Conservation (phyloP, 495 filamentous ascomycete species). For the Cenococcum geophilum region DNA sequence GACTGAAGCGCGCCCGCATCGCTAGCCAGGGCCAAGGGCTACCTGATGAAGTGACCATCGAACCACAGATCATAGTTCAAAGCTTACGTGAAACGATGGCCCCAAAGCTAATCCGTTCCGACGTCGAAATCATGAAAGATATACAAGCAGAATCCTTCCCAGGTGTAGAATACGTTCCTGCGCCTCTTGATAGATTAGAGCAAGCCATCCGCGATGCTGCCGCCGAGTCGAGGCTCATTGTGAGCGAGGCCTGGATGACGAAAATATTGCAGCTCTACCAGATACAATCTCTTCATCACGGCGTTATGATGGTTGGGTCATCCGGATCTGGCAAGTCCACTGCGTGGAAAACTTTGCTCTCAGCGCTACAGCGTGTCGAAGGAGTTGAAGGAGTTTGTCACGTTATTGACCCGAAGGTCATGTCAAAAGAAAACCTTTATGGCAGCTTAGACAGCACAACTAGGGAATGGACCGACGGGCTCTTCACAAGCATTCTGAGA, state of each 20-base stretch:
- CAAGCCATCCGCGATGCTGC: slow-evolving; percentile 77
- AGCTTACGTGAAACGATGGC: slow-evolving; percentile 98
- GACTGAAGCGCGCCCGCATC: slow-evolving; percentile 81
- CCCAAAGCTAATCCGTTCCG: slow-evolving; percentile 85
- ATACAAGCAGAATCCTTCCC: slow-evolving; percentile 88
- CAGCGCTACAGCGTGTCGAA: slow-evolving; percentile 86
- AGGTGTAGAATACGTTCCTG: slow-evolving; percentile 85
- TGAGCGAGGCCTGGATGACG: slow-evolving; percentile 91
- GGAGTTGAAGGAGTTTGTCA: slow-evolving; percentile 90
- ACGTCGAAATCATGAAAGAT: slow-evolving; percentile 78
- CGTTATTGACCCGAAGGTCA: slow-evolving; percentile 98
- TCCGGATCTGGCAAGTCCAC: slow-evolving; percentile 93
- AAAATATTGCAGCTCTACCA: slow-evolving; percentile 96
- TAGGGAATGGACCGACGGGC: slow-evolving; percentile 94
- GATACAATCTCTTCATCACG: slow-evolving; percentile 95
- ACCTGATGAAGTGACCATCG: slow-evolving; percentile 66
- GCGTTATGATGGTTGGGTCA: slow-evolving; percentile 99
- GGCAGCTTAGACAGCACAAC: slow-evolving; percentile 94
- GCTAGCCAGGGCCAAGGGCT: slow-evolving; percentile 43
- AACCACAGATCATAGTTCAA: slow-evolving; percentile 98
- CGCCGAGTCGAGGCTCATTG: slow-evolving; percentile 71
- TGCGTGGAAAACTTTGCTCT: slow-evolving; percentile 89
- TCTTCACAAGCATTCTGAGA: slow-evolving; percentile 94
- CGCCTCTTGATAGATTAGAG: slow-evolving; percentile 70
- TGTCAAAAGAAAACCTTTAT: slow-evolving; percentile 97